phyloP scores from a whole-genome alignment of 2,329 filamentous ascomycete species.

The Coleophoma crateriformis region DNA sequence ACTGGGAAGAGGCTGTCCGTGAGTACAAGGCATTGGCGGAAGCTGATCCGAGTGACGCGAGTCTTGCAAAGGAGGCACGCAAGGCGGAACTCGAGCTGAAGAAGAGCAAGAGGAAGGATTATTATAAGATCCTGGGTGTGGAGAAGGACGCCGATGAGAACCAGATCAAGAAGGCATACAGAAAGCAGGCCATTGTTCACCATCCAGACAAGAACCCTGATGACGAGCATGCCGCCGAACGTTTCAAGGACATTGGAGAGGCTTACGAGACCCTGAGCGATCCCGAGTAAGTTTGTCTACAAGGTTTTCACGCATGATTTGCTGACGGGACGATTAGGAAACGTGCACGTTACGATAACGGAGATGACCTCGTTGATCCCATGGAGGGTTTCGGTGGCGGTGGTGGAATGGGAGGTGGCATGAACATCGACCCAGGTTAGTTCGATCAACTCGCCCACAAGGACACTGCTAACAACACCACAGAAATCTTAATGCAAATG shows the following conservation, averaged over 20 bases:
- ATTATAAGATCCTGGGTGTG: conserved; percentile 94
- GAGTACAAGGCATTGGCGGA: conserved; percentile 87
- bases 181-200: conserved; percentile 87
- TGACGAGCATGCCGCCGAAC: conserved; percentile 75
- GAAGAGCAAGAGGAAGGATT: conserved; percentile 96
- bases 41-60: conserved; percentile 73
- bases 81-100: conserved; percentile 93
- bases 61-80: conserved; percentile 77
- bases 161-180: conserved; percentile 95
- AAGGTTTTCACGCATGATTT: too few species aligned
- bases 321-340: conserved; percentile 48
- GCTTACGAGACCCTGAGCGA: conserved; percentile 95
- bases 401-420: conserved; percentile 46
- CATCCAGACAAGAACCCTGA: conserved; percentile 98
- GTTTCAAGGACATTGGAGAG: conserved; percentile 97
- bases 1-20: conserved; percentile 86
- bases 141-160: conserved; percentile 78
- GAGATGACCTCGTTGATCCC: conserved; percentile 84
- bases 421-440: conserved; percentile 26
- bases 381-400: conserved; percentile 67
- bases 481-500: conserved; percentile 29
- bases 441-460: background rate
- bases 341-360: conserved; percentile 84
- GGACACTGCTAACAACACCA: conserved; percentile 18
- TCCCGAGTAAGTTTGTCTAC: conserved; percentile 62